Conservation (phyloP, 345 rosid species). For the Syzygium grande region DNA sequence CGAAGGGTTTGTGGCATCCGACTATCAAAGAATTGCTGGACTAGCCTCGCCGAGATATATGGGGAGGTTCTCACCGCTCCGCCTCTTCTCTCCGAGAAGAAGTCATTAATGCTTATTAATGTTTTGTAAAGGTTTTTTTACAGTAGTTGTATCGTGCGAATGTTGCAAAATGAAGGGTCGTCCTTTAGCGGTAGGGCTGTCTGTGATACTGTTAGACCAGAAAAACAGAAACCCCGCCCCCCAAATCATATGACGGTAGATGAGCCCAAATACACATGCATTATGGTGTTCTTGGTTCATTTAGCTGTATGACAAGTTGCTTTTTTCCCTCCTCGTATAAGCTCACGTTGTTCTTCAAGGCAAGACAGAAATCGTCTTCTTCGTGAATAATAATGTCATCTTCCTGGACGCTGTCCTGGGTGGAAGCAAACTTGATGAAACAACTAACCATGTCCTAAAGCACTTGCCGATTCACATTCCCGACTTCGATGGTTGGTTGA, state of each 20-base stretch:
- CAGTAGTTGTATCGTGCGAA: not conserved
- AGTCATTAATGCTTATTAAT: conserved; percentile 4
- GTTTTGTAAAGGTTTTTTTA: not conserved
- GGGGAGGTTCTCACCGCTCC: conserved; percentile 61
- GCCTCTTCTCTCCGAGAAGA: conserved; percentile 47
- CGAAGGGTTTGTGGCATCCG: conserved; percentile 27
- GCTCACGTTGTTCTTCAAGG: not conserved
- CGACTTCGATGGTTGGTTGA: not conserved
- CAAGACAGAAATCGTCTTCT: not conserved
- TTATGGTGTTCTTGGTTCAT: not conserved
- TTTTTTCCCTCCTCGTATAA: not conserved
- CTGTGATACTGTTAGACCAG: not conserved
- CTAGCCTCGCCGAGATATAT: conserved; percentile 11
- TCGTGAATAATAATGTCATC: not conserved
- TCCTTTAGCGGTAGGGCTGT: not conserved
- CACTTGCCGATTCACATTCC: not conserved
- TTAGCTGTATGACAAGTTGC: not conserved
- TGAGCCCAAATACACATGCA: not conserved
- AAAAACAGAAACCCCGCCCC: not conserved
- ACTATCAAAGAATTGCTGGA: conserved; percentile 22
- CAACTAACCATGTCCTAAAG: not conserved
- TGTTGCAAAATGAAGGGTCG: not conserved
- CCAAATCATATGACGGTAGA: not conserved
- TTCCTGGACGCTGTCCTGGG: not conserved
- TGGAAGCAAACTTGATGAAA: not conserved